Evolutionary conservation across 2,329 filamentous ascomycete genomes (phyloP).

Genomic region (Fulvia fulva): DNA sequence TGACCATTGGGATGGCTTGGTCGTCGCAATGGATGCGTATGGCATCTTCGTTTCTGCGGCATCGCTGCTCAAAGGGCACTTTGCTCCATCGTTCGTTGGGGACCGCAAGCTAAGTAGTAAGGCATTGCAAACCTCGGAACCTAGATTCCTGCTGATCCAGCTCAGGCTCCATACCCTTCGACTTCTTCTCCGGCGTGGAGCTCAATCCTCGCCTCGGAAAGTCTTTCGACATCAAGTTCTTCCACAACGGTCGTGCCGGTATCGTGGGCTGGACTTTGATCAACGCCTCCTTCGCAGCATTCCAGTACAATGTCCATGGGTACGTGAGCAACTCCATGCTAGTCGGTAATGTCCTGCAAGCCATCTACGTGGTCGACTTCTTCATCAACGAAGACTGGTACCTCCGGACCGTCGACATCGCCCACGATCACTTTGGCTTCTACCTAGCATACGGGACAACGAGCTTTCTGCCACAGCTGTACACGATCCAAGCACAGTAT

Average conservation of each 20-base stretch:
- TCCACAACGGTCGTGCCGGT: constrained; percentile 16
- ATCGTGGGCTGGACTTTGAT: constrained; percentile 23
- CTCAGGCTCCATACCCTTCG: constrained; percentile 15
- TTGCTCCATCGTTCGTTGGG: constrained; percentile 12
- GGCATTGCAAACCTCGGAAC: background rate
- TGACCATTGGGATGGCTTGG: constrained; percentile 18
- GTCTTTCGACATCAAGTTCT: constrained; percentile 16
- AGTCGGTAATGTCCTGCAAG: constrained; percentile 17
- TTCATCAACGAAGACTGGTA: constrained; percentile 22
- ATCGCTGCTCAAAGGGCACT: constrained; percentile 17
- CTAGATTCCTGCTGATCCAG: background rate
- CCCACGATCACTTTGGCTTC: background rate
- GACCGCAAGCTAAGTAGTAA: constrained; percentile 17
- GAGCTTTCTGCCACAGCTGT: background rate
- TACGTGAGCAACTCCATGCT: constrained; percentile 19
- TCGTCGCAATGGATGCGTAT: constrained; percentile 17
- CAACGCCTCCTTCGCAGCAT: constrained; percentile 19
- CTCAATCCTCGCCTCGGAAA: constrained; percentile 17
- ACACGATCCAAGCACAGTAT: constrained; percentile 20
- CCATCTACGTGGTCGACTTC: constrained; percentile 21
- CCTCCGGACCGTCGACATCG: constrained; percentile 8
- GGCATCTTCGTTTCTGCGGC: constrained; percentile 14
- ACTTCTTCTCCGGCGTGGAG: constrained; percentile 20
- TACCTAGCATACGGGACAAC: background rate
- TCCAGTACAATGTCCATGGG: constrained; percentile 17